A percentile compares a stretch with the other conserved stretches of the same genome.
Evolutionary conservation across 805 yeast genomes (phyloP).

Genomic region (Starmerella bombi): DNA sequence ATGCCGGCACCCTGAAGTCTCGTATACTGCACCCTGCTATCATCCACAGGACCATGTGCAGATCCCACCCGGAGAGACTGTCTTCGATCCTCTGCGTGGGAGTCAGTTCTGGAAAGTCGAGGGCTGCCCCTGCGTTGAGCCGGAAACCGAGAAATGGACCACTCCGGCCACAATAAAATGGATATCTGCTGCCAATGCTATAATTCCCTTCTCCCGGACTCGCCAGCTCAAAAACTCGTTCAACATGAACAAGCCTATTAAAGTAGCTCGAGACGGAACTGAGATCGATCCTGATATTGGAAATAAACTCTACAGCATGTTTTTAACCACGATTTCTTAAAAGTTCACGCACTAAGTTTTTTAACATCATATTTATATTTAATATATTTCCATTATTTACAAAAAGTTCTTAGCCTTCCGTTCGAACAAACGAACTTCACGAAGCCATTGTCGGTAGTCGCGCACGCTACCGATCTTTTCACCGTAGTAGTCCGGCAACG

Average conservation of each 20-base stretch:
- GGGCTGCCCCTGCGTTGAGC: conserved; percentile 17
- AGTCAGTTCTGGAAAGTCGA: conserved; percentile 31
- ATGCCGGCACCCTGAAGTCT: conserved; percentile 2
- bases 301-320: conserved; percentile 23
- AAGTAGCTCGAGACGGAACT: conserved; percentile 34
- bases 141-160: conserved; percentile 26
- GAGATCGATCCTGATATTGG: conserved; percentile 31
- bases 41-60: conserved; percentile 12
- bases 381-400: conserved; percentile 10
- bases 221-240: conserved; percentile 27
- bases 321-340: conserved; percentile 6
- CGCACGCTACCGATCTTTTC: conserved; percentile 80
- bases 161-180: conserved; percentile 29
- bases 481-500: conserved; percentile 97
- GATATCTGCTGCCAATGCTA: conserved; percentile 23
- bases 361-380: background rate
- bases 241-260: conserved; percentile 30
- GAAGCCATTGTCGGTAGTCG: conserved; percentile 87
- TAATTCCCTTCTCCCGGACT: conserved; percentile 27
- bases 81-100: conserved; percentile 28
- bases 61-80: conserved; percentile 27
- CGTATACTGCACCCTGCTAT: conserved; percentile 4
- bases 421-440: conserved; percentile 81
- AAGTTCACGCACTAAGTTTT: background rate
- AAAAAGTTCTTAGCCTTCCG: conserved; percentile 25